Percentiles rank a stretch among this genome's conserved stretches.
These are phyloP conservation scores for Neocucurbitaria cava DNA, from an alignment of 2,329 filamentous ascomycete genomes.

Conservation along the genomic window DNA sequence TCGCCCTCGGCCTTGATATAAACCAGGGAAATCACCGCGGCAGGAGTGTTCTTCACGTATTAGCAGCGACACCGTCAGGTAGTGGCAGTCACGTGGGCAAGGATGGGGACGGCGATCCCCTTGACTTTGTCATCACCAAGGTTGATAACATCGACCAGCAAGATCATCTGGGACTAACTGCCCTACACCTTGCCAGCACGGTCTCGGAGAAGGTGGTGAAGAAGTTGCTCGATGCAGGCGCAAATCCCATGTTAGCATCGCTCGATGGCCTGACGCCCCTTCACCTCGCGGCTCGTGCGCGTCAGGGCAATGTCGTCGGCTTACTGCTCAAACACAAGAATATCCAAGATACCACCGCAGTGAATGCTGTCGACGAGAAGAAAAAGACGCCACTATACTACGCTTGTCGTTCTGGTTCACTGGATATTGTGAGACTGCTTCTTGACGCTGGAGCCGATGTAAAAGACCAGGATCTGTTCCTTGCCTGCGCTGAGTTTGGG, in stretches of 20 bases:
- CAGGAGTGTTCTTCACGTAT: constrained; percentile 27
- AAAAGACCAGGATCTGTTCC: not conserved
- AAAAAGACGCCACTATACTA: constrained; percentile 17
- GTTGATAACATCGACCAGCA: not conserved
- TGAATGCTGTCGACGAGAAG: constrained; percentile 7
- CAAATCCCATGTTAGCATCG: constrained; percentile 41
- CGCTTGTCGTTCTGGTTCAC: constrained; percentile 17
- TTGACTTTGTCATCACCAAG: not conserved
- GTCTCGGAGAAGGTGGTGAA: constrained; percentile 25
- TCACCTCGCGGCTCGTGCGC: constrained; percentile 49
- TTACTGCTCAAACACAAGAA: constrained; percentile 19
- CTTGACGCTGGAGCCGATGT: constrained; percentile 16
- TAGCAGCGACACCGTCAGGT: not conserved
- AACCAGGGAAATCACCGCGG: constrained; percentile 23
- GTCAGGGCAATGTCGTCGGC: constrained; percentile 46
- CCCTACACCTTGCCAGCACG: constrained; percentile 21
- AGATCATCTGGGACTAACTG: constrained; percentile 17
- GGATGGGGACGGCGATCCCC: not conserved
- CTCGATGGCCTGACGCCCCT: constrained; percentile 48
- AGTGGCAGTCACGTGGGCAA: not conserved
- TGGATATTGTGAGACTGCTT: constrained; percentile 9
- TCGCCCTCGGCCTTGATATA: not conserved
- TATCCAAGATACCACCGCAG: not conserved
- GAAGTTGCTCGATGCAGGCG: constrained; percentile 47
- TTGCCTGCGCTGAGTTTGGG: not conserved